Evolutionary conservation across 306 rosid genomes (phyloP), one percentile per base, ranked within the genome.

Genomic region (Trifolium repens): DNA sequence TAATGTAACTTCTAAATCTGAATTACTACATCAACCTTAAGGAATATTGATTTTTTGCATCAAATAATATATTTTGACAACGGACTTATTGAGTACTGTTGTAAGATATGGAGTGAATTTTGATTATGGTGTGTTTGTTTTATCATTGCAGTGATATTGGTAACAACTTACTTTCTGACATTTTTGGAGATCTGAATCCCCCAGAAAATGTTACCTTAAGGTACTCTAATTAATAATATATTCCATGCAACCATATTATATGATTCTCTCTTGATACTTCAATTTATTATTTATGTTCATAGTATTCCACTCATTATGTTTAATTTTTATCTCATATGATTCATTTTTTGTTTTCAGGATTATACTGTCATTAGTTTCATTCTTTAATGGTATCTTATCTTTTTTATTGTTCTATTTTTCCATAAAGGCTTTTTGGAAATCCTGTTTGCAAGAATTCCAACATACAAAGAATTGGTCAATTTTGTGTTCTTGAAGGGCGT

Each of bases 361-460:
- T 46, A 46, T 46, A 46, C 6, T 46, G 7, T 13, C 52, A 46
- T 46, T 16, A 16, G 58, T n/a, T 52, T n/a, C 39, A 22, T 22
- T 22, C 32, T 22, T 72, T 52, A 49, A 4, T 60, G 53, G 24
- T 53, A 50, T 73, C 83, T 68, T 27, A 77, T 40, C 14, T 16
- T 37, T 72, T 72, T 13, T 70, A 30, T 30, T 72, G 30, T 63
- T 67, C 58, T 69, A 22, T 42, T 67, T 76, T 76, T 63, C 49
- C 42, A 39, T 62, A 78, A 82, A 94, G 98, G 91, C 88, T 94
- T 81, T 87, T 43, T 62, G 96, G 90, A 40, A 94, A 94, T 87
- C 97, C 98, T 54, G 24, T 91, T 61, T 94, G 98, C 91, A 62
- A 72, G 69, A 78, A 80, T 73, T 35, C 83, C 37, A 82, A 43